Percentiles rank a stretch among this genome's conserved stretches.
Conservation (phyloP, 768 basidiomycete species). For the Tulasnella sp. region DNA sequence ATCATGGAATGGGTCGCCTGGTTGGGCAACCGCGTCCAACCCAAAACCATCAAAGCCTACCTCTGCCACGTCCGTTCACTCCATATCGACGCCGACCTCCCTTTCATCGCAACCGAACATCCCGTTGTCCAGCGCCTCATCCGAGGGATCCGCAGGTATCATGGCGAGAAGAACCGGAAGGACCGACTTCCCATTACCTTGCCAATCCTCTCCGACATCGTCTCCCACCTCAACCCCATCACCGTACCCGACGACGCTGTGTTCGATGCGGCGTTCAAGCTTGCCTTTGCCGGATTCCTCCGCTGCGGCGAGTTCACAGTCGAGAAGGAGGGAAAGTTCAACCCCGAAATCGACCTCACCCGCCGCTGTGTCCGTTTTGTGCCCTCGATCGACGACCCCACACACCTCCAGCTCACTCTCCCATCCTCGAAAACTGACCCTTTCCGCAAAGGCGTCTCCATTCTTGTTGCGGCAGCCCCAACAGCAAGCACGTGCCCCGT, state of each 20-base stretch:
- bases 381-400: constrained; percentile 20
- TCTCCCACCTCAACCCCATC: constrained; percentile 14
- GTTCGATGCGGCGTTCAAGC: constrained; percentile 16
- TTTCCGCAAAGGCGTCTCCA: constrained; percentile 23
- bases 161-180: constrained; percentile 22
- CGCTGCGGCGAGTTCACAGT: too few species aligned
- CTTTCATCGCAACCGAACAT: constrained; percentile 23
- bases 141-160: constrained; percentile 26
- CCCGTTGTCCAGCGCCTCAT: constrained; percentile 23
- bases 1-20: constrained; percentile 20
- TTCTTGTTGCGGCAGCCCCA: too few species aligned
- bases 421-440: constrained; percentile 31
- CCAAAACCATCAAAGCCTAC: too few species aligned
- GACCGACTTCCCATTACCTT: constrained; percentile 25
- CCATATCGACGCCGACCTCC: too few species aligned
- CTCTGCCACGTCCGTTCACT: too few species aligned
- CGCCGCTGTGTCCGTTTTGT: constrained; percentile 21
- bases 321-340: too few species aligned
- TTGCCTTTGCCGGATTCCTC: too few species aligned
- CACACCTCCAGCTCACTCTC: constrained; percentile 20
- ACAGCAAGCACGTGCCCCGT: constrained; percentile 18
- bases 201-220: too few species aligned
- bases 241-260: neutral
- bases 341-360: constrained; percentile 18
- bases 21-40: too few species aligned